Evolutionary conservation across 2,329 filamentous ascomycete species (phyloP), one percentile per base, ranked within the genome.

Genomic region (Calonectria hawksworthii): DNA sequence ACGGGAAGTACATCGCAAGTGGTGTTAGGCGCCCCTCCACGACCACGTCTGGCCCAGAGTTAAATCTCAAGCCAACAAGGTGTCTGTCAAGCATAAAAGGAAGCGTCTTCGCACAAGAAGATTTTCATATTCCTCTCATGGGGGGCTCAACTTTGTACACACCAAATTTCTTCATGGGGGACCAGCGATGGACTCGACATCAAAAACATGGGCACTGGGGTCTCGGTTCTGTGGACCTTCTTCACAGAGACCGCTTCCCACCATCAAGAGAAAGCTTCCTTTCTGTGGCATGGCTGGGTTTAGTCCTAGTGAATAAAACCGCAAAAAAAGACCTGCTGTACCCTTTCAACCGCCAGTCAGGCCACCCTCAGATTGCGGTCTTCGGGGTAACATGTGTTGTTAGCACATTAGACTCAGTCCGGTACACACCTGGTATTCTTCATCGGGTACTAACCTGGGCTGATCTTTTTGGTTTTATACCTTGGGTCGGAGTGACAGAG

Each of bases 291-390:
- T 23, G 32, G 7, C 14, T 21, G 6, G 32, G 13, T 7, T 59
- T 36, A 32, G 10, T n/a, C 11, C 30, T 4, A 21, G 10, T 59
- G 54, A 59, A 59, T 32, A 59, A 36, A 16, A 59, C 21, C 21
- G 32, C 54, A 59, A 59, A 59, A 59, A 59, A 59, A 59, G 54
- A 59, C 54, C 9, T 26, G 9, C 32, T 59, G 54, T 36, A 23
- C 21, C 32, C 54, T 59, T 59, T 36, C 54, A 59, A 59, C 54
- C 54, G 54, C 54, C 30, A 59, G 54, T 36, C 10, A 59, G 9
- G 54, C 54, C 30, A 59, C 54, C 54, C 54, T 59, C 54, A 59
- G 54, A 36, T 16, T 56, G 54, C 54, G 54, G 54, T 59, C 54
- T 16, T 14, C 6, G 32, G 54, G 10, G 32, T 14, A 6, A 0